Conservation (phyloP, 768 basidiomycete genomes). For the Boletus coccyginus region DNA sequence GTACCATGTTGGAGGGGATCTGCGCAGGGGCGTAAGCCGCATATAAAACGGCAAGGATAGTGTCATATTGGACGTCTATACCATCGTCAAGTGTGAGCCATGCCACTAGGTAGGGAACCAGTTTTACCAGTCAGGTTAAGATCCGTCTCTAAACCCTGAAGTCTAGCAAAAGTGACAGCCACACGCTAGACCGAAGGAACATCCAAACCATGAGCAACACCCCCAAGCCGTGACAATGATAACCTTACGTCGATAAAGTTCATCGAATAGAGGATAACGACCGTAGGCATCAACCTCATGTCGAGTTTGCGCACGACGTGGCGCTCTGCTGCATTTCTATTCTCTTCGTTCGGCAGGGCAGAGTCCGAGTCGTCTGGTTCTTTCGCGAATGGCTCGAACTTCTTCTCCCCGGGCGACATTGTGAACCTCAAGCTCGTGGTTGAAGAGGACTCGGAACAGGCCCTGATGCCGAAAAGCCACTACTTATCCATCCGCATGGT, state of each 20-base stretch:
- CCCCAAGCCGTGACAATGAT: not conserved
- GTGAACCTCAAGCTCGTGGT: not conserved
- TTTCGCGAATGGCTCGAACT: constrained; percentile 7
- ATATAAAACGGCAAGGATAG: constrained; percentile 51
- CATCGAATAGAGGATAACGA: constrained; percentile 23
- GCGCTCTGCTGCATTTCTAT: constrained; percentile 20
- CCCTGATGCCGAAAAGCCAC: no score
- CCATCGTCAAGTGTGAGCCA: not conserved
- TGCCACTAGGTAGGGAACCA: not conserved
- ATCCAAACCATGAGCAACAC: not conserved
- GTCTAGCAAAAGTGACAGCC: constrained; percentile 36
- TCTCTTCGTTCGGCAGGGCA: constrained; percentile 6
- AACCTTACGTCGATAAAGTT: constrained; percentile 27
- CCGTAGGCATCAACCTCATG: constrained; percentile 26
- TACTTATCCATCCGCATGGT: no score
- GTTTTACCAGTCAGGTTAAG: constrained; percentile 32
- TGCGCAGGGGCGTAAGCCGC: constrained; percentile 63
- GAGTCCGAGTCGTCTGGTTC: constrained; percentile 9
- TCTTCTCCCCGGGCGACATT: constrained; percentile 12
- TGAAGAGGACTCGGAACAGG: not conserved
- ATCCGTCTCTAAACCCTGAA: constrained; percentile 41
- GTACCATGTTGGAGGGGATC: constrained; percentile 65
- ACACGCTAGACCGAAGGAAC: constrained; percentile 28
- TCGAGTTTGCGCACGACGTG: constrained; percentile 28
- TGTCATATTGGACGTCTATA: constrained; percentile 51